Conservation (phyloP, 2,329 filamentous ascomycete species). For the Botryotinia calthae region DNA sequence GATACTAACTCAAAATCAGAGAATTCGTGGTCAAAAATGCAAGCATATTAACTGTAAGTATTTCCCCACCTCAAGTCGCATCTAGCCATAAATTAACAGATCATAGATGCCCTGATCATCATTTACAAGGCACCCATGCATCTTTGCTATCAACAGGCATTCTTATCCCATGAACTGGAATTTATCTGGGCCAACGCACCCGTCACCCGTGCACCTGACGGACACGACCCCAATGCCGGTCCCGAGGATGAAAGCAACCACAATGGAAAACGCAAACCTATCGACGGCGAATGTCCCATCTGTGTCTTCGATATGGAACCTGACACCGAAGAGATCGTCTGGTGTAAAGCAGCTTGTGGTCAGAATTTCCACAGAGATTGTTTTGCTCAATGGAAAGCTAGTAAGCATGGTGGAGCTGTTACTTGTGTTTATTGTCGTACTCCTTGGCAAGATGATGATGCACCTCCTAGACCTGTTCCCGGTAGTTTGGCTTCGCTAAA, state of each 20-base stretch:
- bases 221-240: slow-evolving; percentile 12
- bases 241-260: slow-evolving; percentile 20
- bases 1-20: slow-evolving; percentile 18
- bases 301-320: slow-evolving; percentile 32
- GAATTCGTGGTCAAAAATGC: slow-evolving; percentile 27
- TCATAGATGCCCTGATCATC: slow-evolving; percentile 26
- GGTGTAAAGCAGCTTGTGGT: slow-evolving; percentile 56
- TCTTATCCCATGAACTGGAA: slow-evolving; percentile 25
- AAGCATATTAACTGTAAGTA: slow-evolving; percentile 29
- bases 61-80: neutral
- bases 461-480: neutral
- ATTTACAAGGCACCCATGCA: slow-evolving; percentile 28
- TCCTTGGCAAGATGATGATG: slow-evolving; percentile 49
- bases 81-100: neutral
- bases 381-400: slow-evolving; percentile 52
- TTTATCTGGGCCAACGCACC: slow-evolving; percentile 28
- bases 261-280: slow-evolving; percentile 27
- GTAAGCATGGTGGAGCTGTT: slow-evolving; percentile 44
- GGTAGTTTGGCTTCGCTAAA: slow-evolving; percentile 25
- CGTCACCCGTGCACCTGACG: slow-evolving; percentile 23
- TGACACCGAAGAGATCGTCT: slow-evolving; percentile 47
- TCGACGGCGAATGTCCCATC: slow-evolving; percentile 29
- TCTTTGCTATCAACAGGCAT: slow-evolving; percentile 27
- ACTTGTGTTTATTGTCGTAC: slow-evolving; percentile 63
- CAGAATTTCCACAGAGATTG: slow-evolving; percentile 54